Base-by-base conservation (phyloP, 495 filamentous ascomycete species). In the Diplogelasinospora grovesii region DNA sequence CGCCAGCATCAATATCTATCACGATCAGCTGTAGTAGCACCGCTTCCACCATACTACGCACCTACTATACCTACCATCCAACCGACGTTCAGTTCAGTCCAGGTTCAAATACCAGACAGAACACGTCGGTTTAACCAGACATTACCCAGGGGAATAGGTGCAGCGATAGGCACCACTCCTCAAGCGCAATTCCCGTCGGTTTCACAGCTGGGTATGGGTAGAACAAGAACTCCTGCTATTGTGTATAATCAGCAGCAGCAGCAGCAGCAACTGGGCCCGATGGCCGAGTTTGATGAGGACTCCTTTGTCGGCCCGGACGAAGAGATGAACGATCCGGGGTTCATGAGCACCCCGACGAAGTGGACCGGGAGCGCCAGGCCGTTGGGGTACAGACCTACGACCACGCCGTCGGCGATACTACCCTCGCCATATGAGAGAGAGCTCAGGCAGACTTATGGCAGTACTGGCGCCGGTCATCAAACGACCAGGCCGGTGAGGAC, bases 331-430 rank as follows among this genome's bases (percentile, higher is more conserved):
- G 53, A 57, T 22, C 41, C 51, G 1, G 53, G 50, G n/a, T 57
- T 57, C 13, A 57, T 57, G 59, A 54, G 51, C 47, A 62, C 59
- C 8, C 59, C 59, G 16, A 62, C 53, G 13, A 37, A 43, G 28
- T 46, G 53, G 44, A 54, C 50, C 2, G 49, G 53, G 3, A 41
- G 41, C n/a, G 36, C 27, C n/a, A 27, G 45, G 29, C 32, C 36
- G 18, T 27, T 50, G 22, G 45, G 47, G 25, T 48, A 49, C 26
- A 34, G 43, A 1, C 35, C 46, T 18, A 59, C 59, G 0, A 54
- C 52, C 1, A 63, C 59, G 1, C 59, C 59, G 2, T 54, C 50
- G 3, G 57, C 59, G 1, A 53, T 59, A 0, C 37, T 63, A 4
- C 36, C 60, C 0, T 49, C 49, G 14, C 60, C 60, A 0, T 39